Conservation (phyloP, 768 basidiomycete species). For the Coprinellus micaceus region DNA sequence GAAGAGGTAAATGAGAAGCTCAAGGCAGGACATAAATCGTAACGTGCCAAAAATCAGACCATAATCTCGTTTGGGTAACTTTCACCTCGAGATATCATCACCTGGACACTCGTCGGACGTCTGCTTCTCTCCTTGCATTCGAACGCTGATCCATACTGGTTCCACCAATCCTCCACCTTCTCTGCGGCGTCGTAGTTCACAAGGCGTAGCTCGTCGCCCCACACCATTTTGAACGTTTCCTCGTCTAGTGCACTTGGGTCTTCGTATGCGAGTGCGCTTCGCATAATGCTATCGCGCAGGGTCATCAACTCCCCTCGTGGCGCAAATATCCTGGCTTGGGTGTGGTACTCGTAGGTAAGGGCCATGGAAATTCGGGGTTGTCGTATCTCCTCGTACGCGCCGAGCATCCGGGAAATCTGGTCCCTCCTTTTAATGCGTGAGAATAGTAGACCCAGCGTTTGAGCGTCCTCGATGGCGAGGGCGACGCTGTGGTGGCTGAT, state of each 20-base stretch:
- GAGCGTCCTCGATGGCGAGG: constrained; percentile 59
- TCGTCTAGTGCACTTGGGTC: constrained; percentile 45
- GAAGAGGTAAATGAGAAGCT: too few relatives aligned
- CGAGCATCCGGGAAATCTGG: constrained; percentile 49
- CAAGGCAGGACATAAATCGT: too few relatives aligned
- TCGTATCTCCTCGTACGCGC: constrained; percentile 57
- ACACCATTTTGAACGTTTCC: constrained; percentile 40
- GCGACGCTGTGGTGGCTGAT: constrained; percentile 48
- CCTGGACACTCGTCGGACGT: not conserved
- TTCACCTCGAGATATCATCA: not conserved
- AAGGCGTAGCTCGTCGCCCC: constrained; percentile 50
- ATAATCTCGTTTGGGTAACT: too few relatives aligned
- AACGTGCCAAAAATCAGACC: too few relatives aligned
- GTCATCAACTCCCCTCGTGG: constrained; percentile 42
- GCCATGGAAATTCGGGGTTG: constrained; percentile 48
- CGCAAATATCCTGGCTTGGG: constrained; percentile 42
- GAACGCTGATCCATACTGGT: constrained; percentile 39
- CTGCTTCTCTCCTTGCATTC: constrained; percentile 18
- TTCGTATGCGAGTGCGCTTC: constrained; percentile 28
- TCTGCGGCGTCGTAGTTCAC: constrained; percentile 53
- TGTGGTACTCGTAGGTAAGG: constrained; percentile 41
- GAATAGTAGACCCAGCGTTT: constrained; percentile 57
- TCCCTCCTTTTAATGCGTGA: constrained; percentile 42
- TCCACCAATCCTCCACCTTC: constrained; percentile 63
- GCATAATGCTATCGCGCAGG: constrained; percentile 40